A percentile compares a stretch with the other conserved stretches of the same genome.
Conservation (phyloP, 306 rosid genomes). For the Hippophae gyantsensis region DNA sequence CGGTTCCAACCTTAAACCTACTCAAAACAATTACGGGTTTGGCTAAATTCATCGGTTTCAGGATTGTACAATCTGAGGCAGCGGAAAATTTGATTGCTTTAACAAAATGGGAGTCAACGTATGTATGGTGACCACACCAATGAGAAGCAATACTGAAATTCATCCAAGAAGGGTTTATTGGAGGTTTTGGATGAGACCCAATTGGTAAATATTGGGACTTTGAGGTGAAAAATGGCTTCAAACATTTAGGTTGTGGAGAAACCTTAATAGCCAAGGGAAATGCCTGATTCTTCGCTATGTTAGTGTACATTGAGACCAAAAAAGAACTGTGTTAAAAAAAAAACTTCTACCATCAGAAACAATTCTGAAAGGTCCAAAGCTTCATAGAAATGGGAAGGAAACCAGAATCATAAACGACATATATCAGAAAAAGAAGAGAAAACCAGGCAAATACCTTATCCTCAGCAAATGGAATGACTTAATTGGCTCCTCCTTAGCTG, state of each 20-base stretch:
- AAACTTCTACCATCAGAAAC: background rate
- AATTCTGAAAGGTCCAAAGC: too few species aligned
- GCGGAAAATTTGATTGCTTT: constrained; percentile 14
- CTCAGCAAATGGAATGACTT: too few species aligned
- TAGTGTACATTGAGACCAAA: constrained; percentile 37
- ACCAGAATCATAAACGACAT: too few species aligned
- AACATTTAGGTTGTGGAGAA: constrained; percentile 47
- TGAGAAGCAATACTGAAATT: background rate
- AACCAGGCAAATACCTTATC: too few species aligned
- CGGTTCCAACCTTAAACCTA: constrained; percentile 27
- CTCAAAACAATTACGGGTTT: constrained; percentile 10
- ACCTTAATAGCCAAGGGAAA: constrained; percentile 53
- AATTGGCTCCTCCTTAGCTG: too few species aligned
- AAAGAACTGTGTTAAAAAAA: background rate
- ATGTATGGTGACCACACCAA: constrained; percentile 13
- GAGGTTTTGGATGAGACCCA: constrained; percentile 29
- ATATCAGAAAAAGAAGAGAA: too few species aligned
- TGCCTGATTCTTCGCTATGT: constrained; percentile 41
- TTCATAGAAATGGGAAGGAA: too few species aligned
- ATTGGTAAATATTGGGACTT: constrained; percentile 32
- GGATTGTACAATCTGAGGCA: constrained; percentile 3
- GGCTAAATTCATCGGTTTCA: constrained; percentile 15
- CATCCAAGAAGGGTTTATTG: constrained; percentile 4
- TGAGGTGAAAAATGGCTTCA: constrained; percentile 21
- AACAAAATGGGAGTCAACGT: constrained; percentile 16